phyloP scores from a whole-genome alignment of 352 stramenopile genomes.

The Elongisporangium senticosum region DNA sequence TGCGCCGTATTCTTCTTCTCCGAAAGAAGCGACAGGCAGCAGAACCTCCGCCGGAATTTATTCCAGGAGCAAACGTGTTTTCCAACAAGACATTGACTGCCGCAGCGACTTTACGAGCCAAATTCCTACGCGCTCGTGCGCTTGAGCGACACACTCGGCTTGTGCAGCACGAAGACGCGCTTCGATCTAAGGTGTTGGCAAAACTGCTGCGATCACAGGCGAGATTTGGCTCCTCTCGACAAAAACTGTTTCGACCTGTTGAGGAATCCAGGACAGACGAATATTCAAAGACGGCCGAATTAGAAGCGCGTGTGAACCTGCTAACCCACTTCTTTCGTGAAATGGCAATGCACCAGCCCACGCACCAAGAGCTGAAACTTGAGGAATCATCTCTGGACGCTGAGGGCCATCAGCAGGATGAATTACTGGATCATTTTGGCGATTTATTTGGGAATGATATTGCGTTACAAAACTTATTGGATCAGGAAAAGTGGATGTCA shows the following conservation, averaged over 20 bases:
- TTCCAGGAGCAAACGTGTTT: conserved; percentile 28
- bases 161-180: conserved; percentile 15
- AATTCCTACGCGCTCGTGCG: conserved; percentile 38
- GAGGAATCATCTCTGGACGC: conserved; percentile 5
- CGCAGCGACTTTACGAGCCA: conserved; percentile 35
- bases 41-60: conserved; percentile 21
- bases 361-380: conserved; percentile 15
- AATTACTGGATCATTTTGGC: conserved; percentile 30
- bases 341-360: conserved; percentile 38
- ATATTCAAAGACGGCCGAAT: not conserved
- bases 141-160: conserved; percentile 20
- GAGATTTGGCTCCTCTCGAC: conserved; percentile 1
- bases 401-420: conserved; percentile 17
- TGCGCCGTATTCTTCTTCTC: conserved; percentile 34
- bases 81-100: conserved; percentile 22
- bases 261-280: not conserved
- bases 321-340: conserved; percentile 47
- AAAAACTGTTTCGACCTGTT: conserved; percentile 1
- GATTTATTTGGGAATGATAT: conserved; percentile 38
- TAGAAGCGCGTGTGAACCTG: conserved; percentile 15
- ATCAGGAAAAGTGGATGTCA: conserved; percentile 47
- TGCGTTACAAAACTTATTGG: conserved; percentile 34
- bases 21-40: conserved; percentile 28
- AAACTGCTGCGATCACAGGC: conserved; percentile 10
- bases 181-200: conserved; percentile 14